phyloP scores from a whole-genome alignment of 495 filamentous ascomycete genomes.

The Penicillium ucsense region DNA sequence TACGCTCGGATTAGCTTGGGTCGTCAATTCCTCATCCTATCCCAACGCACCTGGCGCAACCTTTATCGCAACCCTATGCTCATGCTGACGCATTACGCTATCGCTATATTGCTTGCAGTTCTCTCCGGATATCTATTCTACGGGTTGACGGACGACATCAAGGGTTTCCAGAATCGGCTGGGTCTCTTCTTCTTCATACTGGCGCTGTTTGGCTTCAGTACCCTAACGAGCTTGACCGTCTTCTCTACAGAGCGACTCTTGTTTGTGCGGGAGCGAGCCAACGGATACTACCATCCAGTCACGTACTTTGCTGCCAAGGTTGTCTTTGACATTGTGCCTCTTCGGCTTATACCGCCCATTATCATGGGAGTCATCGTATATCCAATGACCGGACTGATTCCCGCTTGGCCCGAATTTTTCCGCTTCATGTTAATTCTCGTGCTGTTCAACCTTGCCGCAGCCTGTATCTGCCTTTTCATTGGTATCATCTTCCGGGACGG shows the following conservation, averaged over 20 bases:
- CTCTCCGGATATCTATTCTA: conserved; percentile 95
- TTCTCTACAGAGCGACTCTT: conserved; percentile 88
- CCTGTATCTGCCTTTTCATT: conserved; percentile 89
- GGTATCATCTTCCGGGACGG: conserved; percentile 87
- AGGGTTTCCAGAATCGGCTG: conserved; percentile 96
- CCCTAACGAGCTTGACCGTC: conserved; percentile 83
- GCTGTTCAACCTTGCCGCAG: conserved; percentile 91
- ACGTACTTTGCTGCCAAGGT: conserved; percentile 97
- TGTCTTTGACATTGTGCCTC: conserved; percentile 87
- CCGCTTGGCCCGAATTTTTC: conserved; percentile 75
- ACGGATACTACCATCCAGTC: conserved; percentile 93
- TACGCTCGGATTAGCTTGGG: conserved; percentile 71
- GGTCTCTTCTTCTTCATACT: conserved; percentile 97
- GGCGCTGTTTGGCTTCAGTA: conserved; percentile 93
- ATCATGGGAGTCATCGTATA: conserved; percentile 97
- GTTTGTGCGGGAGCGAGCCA: conserved; percentile 90
- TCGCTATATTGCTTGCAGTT: conserved; percentile 87
- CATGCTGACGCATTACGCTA: conserved; percentile 99
- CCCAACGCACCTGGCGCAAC: conserved; percentile 89
- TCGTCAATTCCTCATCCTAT: conserved; percentile 82
- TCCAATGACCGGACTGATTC: conserved; percentile 92
- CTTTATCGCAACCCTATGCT: conserved; percentile 96
- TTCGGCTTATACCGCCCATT: conserved; percentile 88
- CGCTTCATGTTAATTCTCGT: conserved; percentile 87
- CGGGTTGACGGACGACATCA: conserved; percentile 87